Base-by-base conservation (phyloP, 1,284 basidiomycete genomes). In the Vanrija humicola region DNA sequence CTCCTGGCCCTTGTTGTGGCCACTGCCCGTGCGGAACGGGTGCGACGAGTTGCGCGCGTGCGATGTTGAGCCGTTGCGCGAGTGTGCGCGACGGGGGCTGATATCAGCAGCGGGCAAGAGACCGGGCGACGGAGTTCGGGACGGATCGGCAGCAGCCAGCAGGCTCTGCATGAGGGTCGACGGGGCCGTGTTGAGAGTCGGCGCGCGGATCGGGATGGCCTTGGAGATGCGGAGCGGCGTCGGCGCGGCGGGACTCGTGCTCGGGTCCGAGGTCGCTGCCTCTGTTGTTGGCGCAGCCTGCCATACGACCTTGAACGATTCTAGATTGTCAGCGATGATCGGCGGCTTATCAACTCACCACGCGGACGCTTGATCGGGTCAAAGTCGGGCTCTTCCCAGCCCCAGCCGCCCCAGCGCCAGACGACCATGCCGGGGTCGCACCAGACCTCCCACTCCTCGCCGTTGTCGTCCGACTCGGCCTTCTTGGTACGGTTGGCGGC, bases 381-480 rank as follows among this genome's bases (percentile, higher is more conserved):
- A 64, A 70, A 75, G 38, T 65, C 73, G 21, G 64, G 48, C 47
- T 76, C 74, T 43, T 73, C 72, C 67, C 69, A 77, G 16, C 70
- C 67, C 74, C 74, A 76, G 3, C 66, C 69, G 1, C 75, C 75
- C 63, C 70, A 73, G 44, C 75, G 61, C 72, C 70, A 75, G 34
- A 67, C 63, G 9, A 77, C 72, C 55, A 67, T 64, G 10, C 75
- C 75, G 15, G 75, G 75, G 67, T 77, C 75, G 52, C 74, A 72
- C 74, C 74, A 77, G 7, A 67, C 68, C 56, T 77, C 70, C 75
- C 75, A 77, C 56, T 72, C 67, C 19, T 64, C 66, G 28, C 62
- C 64, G n/a, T 63, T 54, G 18, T 45, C 52, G 5, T 57, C 62
- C 43, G 55, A 51, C 5, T 57, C 52, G 3, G 38, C 46, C 23